phyloP scores from a whole-genome alignment of 2,329 filamentous ascomycete genomes.

The Cladosporium sp. region DNA sequence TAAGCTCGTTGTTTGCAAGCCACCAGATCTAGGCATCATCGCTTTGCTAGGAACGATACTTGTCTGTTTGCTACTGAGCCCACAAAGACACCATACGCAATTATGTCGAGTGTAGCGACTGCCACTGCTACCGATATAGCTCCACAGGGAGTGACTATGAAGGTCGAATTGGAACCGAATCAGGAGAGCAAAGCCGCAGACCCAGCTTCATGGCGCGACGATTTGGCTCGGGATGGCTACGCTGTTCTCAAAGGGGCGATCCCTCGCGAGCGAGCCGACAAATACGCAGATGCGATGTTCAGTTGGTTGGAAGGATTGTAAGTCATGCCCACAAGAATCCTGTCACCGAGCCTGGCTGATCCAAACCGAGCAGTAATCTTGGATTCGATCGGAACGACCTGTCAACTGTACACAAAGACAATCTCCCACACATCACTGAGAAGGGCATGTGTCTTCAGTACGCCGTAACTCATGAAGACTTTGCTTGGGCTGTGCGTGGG shows the following conservation, averaged over 20 bases:
- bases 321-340: background rate
- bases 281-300: conserved; percentile 31
- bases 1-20: too few species aligned
- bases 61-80: too few species aligned
- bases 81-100: too few species aligned
- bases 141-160: too few species aligned
- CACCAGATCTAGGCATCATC: too few species aligned
- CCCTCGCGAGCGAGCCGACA: conserved; percentile 36
- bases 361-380: conserved; percentile 24
- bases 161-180: too few species aligned
- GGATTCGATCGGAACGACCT: conserved; percentile 36
- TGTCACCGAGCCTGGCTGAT: too few species aligned
- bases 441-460: conserved; percentile 32
- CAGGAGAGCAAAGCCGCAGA: too few species aligned
- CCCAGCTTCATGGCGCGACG: conserved; percentile 30
- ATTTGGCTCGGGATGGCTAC: conserved; percentile 38
- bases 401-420: conserved; percentile 33
- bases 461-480: conserved; percentile 34
- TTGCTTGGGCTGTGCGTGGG: conserved; percentile 37
- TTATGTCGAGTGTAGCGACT: too few species aligned
- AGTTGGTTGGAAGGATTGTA: conserved; percentile 26
- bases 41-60: too few species aligned
- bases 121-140: too few species aligned
- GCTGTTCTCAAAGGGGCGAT: conserved; percentile 46
- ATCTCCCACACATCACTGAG: conserved; percentile 35